phyloP scores from a whole-genome alignment of 176 grass and related monocot species.

The Saccharum officinarum region DNA sequence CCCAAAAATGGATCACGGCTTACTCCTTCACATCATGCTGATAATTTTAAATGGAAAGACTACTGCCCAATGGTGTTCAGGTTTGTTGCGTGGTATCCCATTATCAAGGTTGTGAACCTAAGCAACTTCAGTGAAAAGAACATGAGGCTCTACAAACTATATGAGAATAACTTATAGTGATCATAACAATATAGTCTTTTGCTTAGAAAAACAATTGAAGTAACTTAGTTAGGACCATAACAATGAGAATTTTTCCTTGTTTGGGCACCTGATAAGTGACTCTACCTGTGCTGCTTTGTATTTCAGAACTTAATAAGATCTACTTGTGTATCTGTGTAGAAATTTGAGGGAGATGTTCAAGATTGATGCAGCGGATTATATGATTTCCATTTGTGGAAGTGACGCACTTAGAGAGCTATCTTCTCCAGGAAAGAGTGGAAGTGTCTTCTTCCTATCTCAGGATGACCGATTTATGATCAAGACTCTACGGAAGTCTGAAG shows the following conservation, averaged over 20 bases:
- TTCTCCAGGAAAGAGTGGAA: constrained; percentile 97
- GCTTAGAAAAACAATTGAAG: neutral
- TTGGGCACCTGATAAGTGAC: neutral
- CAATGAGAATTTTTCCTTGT: neutral
- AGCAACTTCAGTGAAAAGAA: neutral
- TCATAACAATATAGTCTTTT: neutral
- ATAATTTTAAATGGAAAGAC: constrained; percentile 99
- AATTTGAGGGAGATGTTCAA: constrained; percentile 98
- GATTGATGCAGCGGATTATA: constrained; percentile 99
- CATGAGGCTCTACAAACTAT: neutral
- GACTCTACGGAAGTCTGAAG: constrained; percentile 97
- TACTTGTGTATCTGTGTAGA: constrained; percentile 44
- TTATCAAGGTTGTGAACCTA: neutral
- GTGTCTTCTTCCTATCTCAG: constrained; percentile 97
- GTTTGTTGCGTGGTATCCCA: constrained; percentile 27
- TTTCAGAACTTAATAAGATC: neutral
- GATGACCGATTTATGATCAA: constrained; percentile 99
- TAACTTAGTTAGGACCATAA: neutral
- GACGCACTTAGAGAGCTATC: constrained; percentile 87
- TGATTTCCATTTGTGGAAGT: constrained; percentile 94
- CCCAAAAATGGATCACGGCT: constrained; percentile 85
- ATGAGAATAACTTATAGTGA: neutral
- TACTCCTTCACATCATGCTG: constrained; percentile 81
- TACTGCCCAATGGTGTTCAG: constrained; percentile 99
- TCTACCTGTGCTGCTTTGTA: neutral